Conservation (phyloP, 2,329 filamentous ascomycete species). For the Ceratocystiopsis brevicomis region DNA sequence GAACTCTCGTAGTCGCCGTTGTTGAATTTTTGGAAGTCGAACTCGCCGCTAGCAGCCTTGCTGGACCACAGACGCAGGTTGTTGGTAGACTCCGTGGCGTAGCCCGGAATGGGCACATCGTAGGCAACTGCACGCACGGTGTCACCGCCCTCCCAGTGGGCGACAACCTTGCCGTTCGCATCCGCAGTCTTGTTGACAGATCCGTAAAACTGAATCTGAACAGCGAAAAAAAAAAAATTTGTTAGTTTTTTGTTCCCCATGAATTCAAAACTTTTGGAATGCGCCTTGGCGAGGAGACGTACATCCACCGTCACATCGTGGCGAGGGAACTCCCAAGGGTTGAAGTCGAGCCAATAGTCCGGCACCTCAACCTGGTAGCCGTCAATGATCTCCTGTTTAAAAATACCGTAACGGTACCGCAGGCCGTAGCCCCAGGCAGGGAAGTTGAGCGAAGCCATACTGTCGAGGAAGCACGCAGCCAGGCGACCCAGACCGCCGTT, state of each 20-base stretch:
- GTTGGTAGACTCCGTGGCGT: constrained; percentile 77
- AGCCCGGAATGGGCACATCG: constrained; percentile 83
- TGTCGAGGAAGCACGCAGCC: constrained; percentile 93
- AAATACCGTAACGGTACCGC: constrained; percentile 91
- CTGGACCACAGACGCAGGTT: constrained; percentile 95
- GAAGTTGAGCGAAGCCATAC: constrained; percentile 82
- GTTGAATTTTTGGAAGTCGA: constrained; percentile 99
- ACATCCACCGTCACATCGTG: constrained; percentile 87
- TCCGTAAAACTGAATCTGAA: constrained; percentile 79
- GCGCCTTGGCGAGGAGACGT: constrained; percentile 13
- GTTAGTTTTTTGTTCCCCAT: no score
- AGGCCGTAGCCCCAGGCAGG: constrained; percentile 95
- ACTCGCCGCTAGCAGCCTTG: constrained; percentile 91
- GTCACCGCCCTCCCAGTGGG: constrained; percentile 83
- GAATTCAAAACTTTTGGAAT: no score
- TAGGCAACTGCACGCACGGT: constrained; percentile 83
- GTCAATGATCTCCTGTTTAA: constrained; percentile 97
- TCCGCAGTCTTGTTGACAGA: constrained; percentile 58
- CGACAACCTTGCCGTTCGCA: constrained; percentile 53
- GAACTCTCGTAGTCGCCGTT: constrained; percentile 94
- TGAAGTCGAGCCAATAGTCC: constrained; percentile 98
- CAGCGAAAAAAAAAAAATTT: not conserved
- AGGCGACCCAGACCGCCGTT: constrained; percentile 91
- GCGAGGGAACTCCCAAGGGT: constrained; percentile 94
- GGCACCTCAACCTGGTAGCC: constrained; percentile 97